A percentile compares a stretch with the other conserved stretches of the same genome.
phyloP scores from a whole-genome alignment of 768 basidiomycete genomes.

The Flagelloscypha sp. region DNA sequence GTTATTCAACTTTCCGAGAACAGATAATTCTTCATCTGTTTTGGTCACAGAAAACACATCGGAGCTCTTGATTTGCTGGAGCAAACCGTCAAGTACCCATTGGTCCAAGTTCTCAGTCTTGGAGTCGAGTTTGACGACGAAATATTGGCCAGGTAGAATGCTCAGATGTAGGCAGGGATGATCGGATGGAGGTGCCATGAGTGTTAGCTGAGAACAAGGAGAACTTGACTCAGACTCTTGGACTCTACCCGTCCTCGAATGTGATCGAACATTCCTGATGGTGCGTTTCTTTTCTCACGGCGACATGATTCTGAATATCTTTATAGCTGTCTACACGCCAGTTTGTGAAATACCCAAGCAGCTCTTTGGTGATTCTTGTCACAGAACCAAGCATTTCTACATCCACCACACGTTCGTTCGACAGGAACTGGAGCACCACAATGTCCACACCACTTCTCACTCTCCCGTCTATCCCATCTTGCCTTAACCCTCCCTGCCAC shows the following conservation, averaged over 20 bases:
- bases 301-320: too few species aligned
- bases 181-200: slow-evolving; percentile 36
- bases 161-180: slow-evolving; percentile 42
- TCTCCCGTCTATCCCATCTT: slow-evolving; percentile 7
- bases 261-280: background rate
- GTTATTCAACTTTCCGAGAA: slow-evolving; percentile 39
- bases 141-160: slow-evolving; percentile 35
- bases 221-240: too few species aligned
- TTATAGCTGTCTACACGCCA: slow-evolving; percentile 2
- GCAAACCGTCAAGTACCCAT: slow-evolving; percentile 24
- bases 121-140: slow-evolving; percentile 34
- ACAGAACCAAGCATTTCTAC: slow-evolving; percentile 10
- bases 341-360: slow-evolving; percentile 14
- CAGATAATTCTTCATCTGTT: slow-evolving; percentile 52
- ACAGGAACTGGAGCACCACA: slow-evolving; percentile 9
- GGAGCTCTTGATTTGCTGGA: slow-evolving; percentile 17
- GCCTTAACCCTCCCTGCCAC: slow-evolving; percentile 11
- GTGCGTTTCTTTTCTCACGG: background rate
- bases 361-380: slow-evolving; percentile 10
- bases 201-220: too few species aligned
- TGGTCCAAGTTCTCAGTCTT: slow-evolving; percentile 10
- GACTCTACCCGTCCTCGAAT: too few species aligned
- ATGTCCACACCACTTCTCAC: slow-evolving; percentile 12
- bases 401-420: slow-evolving; percentile 9
- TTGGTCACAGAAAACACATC: slow-evolving; percentile 49